Evolutionary conservation across 305 asterid genomes (phyloP).

Genomic region (Euphrasia arctica): DNA sequence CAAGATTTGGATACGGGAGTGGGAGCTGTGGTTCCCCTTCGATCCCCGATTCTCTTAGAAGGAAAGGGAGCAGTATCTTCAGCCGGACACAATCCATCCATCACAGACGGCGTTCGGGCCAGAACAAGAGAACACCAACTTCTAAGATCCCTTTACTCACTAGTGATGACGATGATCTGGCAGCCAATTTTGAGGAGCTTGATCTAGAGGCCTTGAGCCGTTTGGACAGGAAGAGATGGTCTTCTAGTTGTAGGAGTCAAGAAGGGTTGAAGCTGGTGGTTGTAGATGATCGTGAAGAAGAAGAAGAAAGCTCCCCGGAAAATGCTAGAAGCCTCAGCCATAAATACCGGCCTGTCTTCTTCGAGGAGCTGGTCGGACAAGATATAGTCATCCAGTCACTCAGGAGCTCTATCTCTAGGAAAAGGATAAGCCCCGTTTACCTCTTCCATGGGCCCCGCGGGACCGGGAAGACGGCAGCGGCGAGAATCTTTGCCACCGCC

Average conservation of each 20-base stretch:
- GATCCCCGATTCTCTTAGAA: conserved; percentile 75
- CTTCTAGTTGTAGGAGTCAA: conserved; percentile 69
- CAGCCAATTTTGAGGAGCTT: conserved; percentile 67
- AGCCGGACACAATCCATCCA: conserved; percentile 54
- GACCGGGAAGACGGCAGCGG: conserved; percentile 83
- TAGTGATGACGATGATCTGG: conserved; percentile 54
- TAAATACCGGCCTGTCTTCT: conserved; percentile 79
- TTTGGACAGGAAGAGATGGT: conserved; percentile 85
- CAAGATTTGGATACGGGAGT: conserved; percentile 50
- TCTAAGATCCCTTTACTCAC: conserved; percentile 62
- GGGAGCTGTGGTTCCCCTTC: conserved; percentile 70
- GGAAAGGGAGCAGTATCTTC: conserved; percentile 70
- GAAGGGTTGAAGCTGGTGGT: conserved; percentile 60
- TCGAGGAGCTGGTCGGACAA: conserved; percentile 82
- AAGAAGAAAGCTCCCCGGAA: conserved; percentile 54
- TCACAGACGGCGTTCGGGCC: conserved; percentile 48
- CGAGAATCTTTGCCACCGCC: conserved; percentile 75
- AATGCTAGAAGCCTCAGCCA: conserved; percentile 69
- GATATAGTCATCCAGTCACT: conserved; percentile 69
- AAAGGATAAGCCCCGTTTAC: conserved; percentile 64
- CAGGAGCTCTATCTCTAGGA: conserved; percentile 53
- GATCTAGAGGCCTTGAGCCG: conserved; percentile 88
- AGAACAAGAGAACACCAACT: conserved; percentile 60
- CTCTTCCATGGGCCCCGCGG: conserved; percentile 97
- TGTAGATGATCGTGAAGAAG: neutral